A percentile compares a stretch with the other conserved stretches of the same genome.
These are phyloP conservation scores for Paramarasmius palmivorus DNA, from an alignment of 1,284 basidiomycete species.

Conservation along the genomic window DNA sequence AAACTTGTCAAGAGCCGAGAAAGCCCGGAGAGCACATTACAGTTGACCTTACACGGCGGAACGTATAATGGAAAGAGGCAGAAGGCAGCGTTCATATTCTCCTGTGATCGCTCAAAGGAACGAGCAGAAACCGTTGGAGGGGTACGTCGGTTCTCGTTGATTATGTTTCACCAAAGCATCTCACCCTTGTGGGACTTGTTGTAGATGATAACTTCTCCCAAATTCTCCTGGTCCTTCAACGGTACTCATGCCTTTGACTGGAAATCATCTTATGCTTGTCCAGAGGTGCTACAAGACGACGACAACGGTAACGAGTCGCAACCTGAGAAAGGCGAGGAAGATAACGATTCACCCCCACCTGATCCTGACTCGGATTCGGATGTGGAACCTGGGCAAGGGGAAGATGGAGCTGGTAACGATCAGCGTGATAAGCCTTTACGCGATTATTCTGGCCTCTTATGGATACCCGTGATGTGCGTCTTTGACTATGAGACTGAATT, in stretches of 20 bases:
- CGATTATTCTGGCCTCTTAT: too few relatives aligned
- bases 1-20: conserved; percentile 18
- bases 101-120: conserved; percentile 37
- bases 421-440: too few relatives aligned
- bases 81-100: conserved; percentile 38
- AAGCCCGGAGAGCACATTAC: conserved; percentile 30
- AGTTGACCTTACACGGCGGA: conserved; percentile 40
- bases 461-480: too few relatives aligned
- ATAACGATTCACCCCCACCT: conserved; percentile 12
- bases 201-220: conserved; percentile 23
- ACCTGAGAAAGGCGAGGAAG: background rate
- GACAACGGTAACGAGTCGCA: conserved; percentile 24
- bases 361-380: conserved; percentile 17
- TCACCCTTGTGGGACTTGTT: background rate
- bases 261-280: conserved; percentile 32
- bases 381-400: background rate
- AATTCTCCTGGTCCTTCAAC: conserved; percentile 28
- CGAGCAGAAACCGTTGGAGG: background rate
- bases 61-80: conserved; percentile 37
- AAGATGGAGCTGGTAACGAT: too few relatives aligned
- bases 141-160: background rate
- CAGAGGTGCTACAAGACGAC: conserved; percentile 11
- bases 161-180: too few relatives aligned
- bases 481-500: background rate
- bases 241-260: conserved; percentile 34